These are phyloP conservation scores for Suillus fuscotomentosus DNA, from an alignment of 768 basidiomycete species.

Conservation along the genomic window DNA sequence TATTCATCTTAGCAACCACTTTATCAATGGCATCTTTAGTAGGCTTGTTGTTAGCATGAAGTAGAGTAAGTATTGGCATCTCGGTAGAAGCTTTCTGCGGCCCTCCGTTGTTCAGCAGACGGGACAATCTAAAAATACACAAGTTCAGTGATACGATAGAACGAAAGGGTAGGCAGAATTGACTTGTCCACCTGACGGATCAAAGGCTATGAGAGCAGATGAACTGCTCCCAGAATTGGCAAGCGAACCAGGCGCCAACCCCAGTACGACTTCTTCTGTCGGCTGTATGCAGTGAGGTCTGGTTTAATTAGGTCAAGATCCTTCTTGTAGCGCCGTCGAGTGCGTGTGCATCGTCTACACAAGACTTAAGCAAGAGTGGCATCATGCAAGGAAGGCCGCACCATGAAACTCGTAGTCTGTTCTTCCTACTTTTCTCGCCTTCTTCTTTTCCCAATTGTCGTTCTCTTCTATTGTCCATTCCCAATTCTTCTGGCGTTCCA, in stretches of 20 bases:
- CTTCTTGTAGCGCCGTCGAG: conserved; percentile 88
- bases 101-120: conserved; percentile 60
- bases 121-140: conserved; percentile 41
- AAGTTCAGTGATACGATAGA: conserved; percentile 9
- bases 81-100: conserved; percentile 82
- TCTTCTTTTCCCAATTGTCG: conserved; percentile 93
- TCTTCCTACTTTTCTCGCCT: conserved; percentile 75
- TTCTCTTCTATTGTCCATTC: conserved; percentile 95
- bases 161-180: conserved; percentile 20
- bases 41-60: conserved; percentile 95
- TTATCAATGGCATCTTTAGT: conserved; percentile 93
- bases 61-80: conserved; percentile 84
- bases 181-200: conserved; percentile 45
- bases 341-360: conserved; percentile 83
- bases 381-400: conserved; percentile 33
- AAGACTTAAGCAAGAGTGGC: background rate
- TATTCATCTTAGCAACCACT: conserved; percentile 87
- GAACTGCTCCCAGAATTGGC: conserved; percentile 36
- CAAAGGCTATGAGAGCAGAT: conserved; percentile 47
- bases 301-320: conserved; percentile 87
- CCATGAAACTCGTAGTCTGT: conserved; percentile 92
- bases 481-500: conserved; percentile 91
- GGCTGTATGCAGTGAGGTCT: conserved; percentile 82
- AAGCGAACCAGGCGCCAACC: conserved; percentile 69
- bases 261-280: conserved; percentile 82